Conservation (phyloP, 2,329 filamentous ascomycete species). For the Exophiala alcalophila region DNA sequence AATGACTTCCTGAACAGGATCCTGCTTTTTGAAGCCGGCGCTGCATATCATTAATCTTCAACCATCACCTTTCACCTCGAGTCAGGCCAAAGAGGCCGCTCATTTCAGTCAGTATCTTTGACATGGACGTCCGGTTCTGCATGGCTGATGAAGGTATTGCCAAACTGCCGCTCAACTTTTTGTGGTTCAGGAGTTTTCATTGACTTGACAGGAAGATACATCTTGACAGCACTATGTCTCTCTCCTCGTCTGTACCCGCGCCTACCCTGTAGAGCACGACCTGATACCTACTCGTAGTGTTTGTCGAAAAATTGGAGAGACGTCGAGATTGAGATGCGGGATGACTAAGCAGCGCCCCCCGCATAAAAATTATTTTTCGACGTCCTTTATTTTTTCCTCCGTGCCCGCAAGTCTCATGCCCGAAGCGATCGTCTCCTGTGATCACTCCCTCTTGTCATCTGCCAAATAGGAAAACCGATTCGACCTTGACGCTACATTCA, state of each 20-base stretch:
- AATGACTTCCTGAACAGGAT: slow-evolving; percentile 9
- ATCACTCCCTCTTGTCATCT: not conserved
- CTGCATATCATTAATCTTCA: too few species aligned
- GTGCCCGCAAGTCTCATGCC: too few species aligned
- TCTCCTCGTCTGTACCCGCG: too few species aligned
- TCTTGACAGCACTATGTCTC: too few species aligned
- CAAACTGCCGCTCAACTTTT: too few species aligned
- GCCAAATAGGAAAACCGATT: too few species aligned
- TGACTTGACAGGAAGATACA: too few species aligned
- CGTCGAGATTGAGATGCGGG: slow-evolving; percentile 5
- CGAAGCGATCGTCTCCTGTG: not conserved
- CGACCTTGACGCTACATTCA: too few species aligned
- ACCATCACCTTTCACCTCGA: too few species aligned
- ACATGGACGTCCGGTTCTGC: not conserved
- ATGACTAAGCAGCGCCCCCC: slow-evolving; percentile 17
- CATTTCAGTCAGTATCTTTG: not conserved
- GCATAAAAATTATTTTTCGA: slow-evolving; percentile 7
- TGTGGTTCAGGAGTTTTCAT: too few species aligned
- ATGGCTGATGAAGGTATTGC: too few species aligned
- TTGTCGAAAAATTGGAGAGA: not conserved
- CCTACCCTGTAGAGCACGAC: too few species aligned
- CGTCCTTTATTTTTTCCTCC: not conserved
- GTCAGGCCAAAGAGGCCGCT: not conserved
- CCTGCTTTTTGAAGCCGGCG: slow-evolving; percentile 3
- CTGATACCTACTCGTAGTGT: not conserved